Base-by-base conservation (phyloP, 2,329 filamentous ascomycete genomes). In the Pyrenophora seminiperda region DNA sequence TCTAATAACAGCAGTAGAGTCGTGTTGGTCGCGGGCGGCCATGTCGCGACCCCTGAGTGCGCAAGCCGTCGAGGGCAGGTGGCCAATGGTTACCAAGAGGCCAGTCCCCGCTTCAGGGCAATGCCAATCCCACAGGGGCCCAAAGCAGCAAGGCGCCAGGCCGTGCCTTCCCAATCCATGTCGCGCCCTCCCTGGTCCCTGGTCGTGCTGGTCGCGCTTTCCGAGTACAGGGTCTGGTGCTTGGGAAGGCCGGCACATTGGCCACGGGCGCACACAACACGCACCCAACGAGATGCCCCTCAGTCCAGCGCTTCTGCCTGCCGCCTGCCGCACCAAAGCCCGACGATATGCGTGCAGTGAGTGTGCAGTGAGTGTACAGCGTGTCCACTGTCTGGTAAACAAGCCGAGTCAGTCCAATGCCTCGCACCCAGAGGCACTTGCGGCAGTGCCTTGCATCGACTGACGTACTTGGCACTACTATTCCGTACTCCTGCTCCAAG, bases 101-200 rank as follows among this genome's bases (percentile, higher is more conserved):
- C 43, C 37, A 31, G 19, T 30, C 22, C 22, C 32, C 32, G 37
- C 42, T 46, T 15, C 24, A 34, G 47, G 19, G 29, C 18, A 11
- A 9, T 32, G 43, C 18, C 34, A 39, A 46, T 38, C 43, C 42
- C 43, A 22, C 30, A 32, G 46, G 22, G 38, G 43, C 58, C 56
- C 43, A 53, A 50, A 56, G 47, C 39, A 56, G 61, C 29, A 55
- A 55, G 48, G 38, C 24, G 50, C 19, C 40, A 41, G 48, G 42
- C 37, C 44, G 48, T 54, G 51, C 52, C 52, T 61, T 58, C 62
- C 61, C 34, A 57, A 61, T 54, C 27, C 51, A 54, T 51, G 56
- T 50, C 40, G 44, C 42, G 32, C 42, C 38, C 44, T 48, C n/a
- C n/a, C n/a, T n/a, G n/a, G n/a, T n/a, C n/a, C n/a, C n/a, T n/a